Base-by-base conservation (phyloP, 176 grass and related monocot genomes). In the Oryza coarctata region DNA sequence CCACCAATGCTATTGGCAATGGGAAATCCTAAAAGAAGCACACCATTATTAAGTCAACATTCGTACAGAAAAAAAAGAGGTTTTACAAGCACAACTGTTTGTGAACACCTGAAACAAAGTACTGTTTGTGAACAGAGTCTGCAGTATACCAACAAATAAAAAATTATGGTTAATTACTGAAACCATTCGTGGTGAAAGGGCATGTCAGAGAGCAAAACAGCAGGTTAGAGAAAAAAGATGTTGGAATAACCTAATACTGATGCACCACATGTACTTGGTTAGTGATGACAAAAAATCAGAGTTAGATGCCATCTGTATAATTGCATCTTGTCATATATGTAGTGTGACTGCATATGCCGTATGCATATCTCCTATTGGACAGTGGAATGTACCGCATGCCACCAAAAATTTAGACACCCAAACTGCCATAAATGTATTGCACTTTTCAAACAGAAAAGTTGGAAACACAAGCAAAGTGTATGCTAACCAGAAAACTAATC, bases 1-100 rank as follows among this genome's bases (percentile, higher is more conserved):
- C 91, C 27, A 95, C 91, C 74, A 99, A 85, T 68, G 88, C 89
- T 75, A 95, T 74, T 60, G 93, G 93, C 79, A 94, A 83, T 14
- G 76, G 71, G 50, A 75, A 89, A 79, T 92, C 93, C 96, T 95
- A 79, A 61, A 62, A 91, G 26, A 55, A 79, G 13, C 32, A 82
- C 22, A 86, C 32, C 27, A n/a, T 84, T 86, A 62, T 33, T 4
- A n/a, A 76, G 76, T 36, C n/a, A 80, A 32, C 64, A 74, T 64
- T 41, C 3, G 3, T 22, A 81, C 0, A 23, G 6, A 2, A 49
- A 71, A 76, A 27, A 9, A n/a, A 25, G 4, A 71, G 73, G 41
- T 26, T 45, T 22, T 23, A 45, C 15, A 45, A 12, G 52, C 7
- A 30, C 23, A n/a, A 31, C 41, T 55, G 13, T 45, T 43, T 82